These are phyloP conservation scores for Solanum ahanhuiri DNA, from an alignment of 257 asterid genomes.

Conservation along the genomic window DNA sequence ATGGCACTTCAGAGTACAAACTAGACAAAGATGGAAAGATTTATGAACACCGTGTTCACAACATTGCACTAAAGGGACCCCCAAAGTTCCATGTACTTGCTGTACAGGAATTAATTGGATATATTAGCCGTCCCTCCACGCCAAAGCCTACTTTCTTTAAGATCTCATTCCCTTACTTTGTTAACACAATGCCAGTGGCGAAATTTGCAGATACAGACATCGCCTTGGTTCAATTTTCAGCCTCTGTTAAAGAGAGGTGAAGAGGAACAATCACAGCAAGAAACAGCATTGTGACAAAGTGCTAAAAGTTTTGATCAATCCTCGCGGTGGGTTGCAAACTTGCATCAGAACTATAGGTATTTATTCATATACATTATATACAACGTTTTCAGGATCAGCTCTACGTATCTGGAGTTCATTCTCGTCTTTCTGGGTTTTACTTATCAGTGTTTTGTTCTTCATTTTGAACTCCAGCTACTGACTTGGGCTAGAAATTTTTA, in stretches of 20 bases:
- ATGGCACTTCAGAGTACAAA: slow-evolving; percentile 96
- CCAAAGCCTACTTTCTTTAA: slow-evolving; percentile 86
- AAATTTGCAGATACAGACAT: slow-evolving; percentile 28
- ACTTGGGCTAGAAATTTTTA: background rate
- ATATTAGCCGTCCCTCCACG: slow-evolving; percentile 62
- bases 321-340: background rate
- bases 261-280: slow-evolving; percentile 8
- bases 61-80: slow-evolving; percentile 71
- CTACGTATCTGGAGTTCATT: background rate
- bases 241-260: slow-evolving; percentile 19
- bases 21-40: slow-evolving; percentile 92
- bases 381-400: background rate
- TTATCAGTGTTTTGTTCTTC: background rate
- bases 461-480: background rate
- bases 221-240: slow-evolving; percentile 30
- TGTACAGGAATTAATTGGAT: slow-evolving; percentile 61
- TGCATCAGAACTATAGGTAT: background rate
- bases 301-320: background rate
- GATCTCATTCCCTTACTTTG: slow-evolving; percentile 30
- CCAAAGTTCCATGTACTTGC: slow-evolving; percentile 54
- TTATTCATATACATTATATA: background rate
- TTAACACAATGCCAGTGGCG: slow-evolving; percentile 11
- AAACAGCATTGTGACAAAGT: background rate
- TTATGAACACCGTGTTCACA: slow-evolving; percentile 89
- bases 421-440: background rate